phyloP scores from a whole-genome alignment of 805 yeast genomes.

The Metschnikowia lachancei region DNA sequence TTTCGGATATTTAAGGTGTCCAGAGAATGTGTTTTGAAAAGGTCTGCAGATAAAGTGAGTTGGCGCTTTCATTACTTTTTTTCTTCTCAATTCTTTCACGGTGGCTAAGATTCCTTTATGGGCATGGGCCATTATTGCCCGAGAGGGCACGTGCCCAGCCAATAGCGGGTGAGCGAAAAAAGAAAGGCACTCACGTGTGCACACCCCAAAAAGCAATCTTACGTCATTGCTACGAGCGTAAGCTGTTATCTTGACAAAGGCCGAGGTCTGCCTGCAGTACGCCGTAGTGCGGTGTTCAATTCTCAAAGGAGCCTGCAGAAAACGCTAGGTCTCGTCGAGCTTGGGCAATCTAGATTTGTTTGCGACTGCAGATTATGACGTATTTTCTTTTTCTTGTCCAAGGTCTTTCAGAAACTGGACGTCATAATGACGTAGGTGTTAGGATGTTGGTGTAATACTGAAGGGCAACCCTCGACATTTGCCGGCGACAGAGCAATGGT shows the following conservation, averaged over 20 bases:
- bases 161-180: slow-evolving; percentile 1
- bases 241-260: not conserved
- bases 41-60: too few relatives aligned
- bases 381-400: not conserved
- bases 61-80: too few relatives aligned
- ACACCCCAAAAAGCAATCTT: slow-evolving; percentile 2
- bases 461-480: too few relatives aligned
- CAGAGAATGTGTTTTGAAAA: too few relatives aligned
- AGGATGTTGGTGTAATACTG: not conserved
- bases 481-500: not conserved
- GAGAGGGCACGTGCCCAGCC: slow-evolving; percentile 8
- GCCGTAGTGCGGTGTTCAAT: too few relatives aligned
- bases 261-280: too few relatives aligned
- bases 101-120: too few relatives aligned
- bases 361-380: slow-evolving; percentile 5
- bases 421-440: slow-evolving; percentile 13
- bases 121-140: slow-evolving; percentile 2
- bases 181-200: slow-evolving; percentile 2
- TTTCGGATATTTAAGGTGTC: too few relatives aligned
- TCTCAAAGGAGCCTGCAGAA: too few relatives aligned
- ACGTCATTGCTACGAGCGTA: slow-evolving; percentile 2
- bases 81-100: too few relatives aligned
- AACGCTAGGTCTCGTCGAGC: not conserved
- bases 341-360: slow-evolving; percentile 10
- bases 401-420: not conserved